phyloP scores from a whole-genome alignment of 768 basidiomycete species.

The Pulveroboletus frians region DNA sequence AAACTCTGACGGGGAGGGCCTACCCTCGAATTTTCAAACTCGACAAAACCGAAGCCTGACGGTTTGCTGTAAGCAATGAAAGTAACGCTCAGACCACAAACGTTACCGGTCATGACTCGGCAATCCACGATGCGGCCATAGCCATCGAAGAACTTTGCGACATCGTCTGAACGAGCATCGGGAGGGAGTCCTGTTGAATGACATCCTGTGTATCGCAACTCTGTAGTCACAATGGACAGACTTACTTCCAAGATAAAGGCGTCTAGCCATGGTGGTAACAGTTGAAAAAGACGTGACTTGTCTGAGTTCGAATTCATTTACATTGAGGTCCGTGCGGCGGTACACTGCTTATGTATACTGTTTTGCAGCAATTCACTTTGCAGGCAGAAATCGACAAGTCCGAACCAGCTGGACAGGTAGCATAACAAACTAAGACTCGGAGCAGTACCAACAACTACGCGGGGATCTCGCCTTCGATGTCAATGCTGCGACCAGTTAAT shows the following conservation, averaged over 20 bases:
- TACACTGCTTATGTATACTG: constrained; percentile 2
- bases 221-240: constrained; percentile 9
- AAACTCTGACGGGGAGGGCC: background rate
- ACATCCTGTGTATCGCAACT: constrained; percentile 1
- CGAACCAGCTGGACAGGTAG: background rate
- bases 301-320: constrained; percentile 30
- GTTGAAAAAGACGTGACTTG: constrained; percentile 24
- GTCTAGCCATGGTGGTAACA: constrained; percentile 61
- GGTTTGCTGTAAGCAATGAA: constrained; percentile 15
- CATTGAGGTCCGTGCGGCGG: constrained; percentile 32
- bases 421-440: too few species aligned
- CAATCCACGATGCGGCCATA: constrained; percentile 87
- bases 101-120: constrained; percentile 88
- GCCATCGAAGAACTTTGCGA: constrained; percentile 84
- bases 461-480: constrained; percentile 4
- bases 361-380: background rate
- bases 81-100: background rate
- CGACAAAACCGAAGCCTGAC: constrained; percentile 91
- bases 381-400: background rate
- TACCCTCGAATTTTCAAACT: constrained; percentile 85
- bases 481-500: constrained; percentile 87
- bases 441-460: too few species aligned
- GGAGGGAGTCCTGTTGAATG: constrained; percentile 62
- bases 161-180: constrained; percentile 79
- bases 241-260: constrained; percentile 83